phyloP scores from a whole-genome alignment of 1,284 basidiomycete species.

The Cryptococcus sp. region DNA sequence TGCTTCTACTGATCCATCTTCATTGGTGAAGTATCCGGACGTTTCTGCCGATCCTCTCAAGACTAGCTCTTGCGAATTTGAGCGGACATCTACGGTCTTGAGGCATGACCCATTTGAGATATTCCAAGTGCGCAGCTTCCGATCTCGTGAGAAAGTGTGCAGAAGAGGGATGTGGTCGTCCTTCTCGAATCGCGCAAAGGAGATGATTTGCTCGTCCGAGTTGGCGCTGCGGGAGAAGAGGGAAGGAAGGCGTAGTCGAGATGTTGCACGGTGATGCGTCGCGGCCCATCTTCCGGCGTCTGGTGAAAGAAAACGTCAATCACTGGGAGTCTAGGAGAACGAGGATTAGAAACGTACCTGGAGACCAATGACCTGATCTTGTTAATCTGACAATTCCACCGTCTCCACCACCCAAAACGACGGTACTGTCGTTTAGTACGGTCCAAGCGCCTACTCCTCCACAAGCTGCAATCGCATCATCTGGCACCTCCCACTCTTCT shows the following conservation, averaged over 20 bases:
- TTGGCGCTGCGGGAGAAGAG: slow-evolving; percentile 37
- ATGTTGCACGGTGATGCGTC: slow-evolving; percentile 38
- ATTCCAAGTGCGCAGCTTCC: slow-evolving; percentile 76
- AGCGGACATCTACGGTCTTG: slow-evolving; percentile 46
- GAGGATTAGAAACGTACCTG: slow-evolving; percentile 24
- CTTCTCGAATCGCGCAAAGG: slow-evolving; percentile 32
- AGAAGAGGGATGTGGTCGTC: slow-evolving; percentile 62
- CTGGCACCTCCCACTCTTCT: slow-evolving; percentile 43
- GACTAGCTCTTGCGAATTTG: slow-evolving; percentile 32
- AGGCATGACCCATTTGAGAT: slow-evolving; percentile 43
- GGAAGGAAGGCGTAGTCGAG: slow-evolving; percentile 38
- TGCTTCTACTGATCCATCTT: slow-evolving; percentile 27
- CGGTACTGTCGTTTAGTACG: slow-evolving; percentile 67
- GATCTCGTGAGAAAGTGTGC: slow-evolving; percentile 86
- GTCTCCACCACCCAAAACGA: slow-evolving; percentile 66
- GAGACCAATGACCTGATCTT: slow-evolving; percentile 24
- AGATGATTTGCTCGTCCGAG: slow-evolving; percentile 40
- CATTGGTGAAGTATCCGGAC: slow-evolving; percentile 2
- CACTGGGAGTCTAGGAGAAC: not conserved
- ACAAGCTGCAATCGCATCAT: slow-evolving; percentile 28
- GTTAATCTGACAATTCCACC: slow-evolving; percentile 74
- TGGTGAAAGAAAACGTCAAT: slow-evolving; percentile 1
- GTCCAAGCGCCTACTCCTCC: slow-evolving; percentile 59
- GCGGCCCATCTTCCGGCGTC: slow-evolving; percentile 34
- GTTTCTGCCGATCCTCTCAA: slow-evolving; percentile 14